Percentiles rank a stretch among this genome's conserved stretches.
These are phyloP conservation scores for Carnegiea gigantea DNA, from an alignment of 179 eudicot species.

Conservation along the genomic window DNA sequence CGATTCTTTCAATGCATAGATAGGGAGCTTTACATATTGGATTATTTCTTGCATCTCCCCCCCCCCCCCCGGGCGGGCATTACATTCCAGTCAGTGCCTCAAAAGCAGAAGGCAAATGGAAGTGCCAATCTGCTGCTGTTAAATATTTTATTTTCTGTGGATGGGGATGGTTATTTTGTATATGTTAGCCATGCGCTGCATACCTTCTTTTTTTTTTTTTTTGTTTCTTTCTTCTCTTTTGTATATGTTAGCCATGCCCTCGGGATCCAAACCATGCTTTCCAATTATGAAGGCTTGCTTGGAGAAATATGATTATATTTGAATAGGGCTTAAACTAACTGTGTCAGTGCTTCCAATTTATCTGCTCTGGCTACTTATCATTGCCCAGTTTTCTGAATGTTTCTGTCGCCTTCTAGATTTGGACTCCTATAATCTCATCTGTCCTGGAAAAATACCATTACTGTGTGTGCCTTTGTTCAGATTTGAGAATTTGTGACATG, in stretches of 20 bases:
- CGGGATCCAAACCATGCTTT: too few relatives aligned
- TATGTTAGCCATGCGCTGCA: neutral
- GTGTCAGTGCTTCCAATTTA: neutral
- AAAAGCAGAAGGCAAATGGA: neutral
- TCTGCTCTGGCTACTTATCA: neutral
- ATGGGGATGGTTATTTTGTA: neutral
- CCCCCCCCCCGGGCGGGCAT: neutral
- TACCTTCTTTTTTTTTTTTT: neutral
- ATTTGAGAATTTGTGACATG: conserved; percentile 5
- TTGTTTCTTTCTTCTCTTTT: too few relatives aligned
- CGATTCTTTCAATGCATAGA: neutral
- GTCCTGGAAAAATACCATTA: neutral
- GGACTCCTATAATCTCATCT: neutral
- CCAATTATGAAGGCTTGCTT: conserved; percentile 1
- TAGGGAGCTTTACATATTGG: neutral
- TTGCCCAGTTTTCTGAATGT: neutral
- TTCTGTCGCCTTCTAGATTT: neutral
- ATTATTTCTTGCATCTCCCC: neutral
- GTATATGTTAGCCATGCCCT: too few relatives aligned
- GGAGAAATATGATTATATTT: neutral
- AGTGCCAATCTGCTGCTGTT: neutral
- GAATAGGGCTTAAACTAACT: neutral
- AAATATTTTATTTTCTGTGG: neutral
- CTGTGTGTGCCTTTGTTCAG: neutral
- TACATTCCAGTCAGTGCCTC: neutral